These are phyloP conservation scores for Bondarzewia mesenterica DNA, from an alignment of 1,284 basidiomycete genomes.

Conservation along the genomic window DNA sequence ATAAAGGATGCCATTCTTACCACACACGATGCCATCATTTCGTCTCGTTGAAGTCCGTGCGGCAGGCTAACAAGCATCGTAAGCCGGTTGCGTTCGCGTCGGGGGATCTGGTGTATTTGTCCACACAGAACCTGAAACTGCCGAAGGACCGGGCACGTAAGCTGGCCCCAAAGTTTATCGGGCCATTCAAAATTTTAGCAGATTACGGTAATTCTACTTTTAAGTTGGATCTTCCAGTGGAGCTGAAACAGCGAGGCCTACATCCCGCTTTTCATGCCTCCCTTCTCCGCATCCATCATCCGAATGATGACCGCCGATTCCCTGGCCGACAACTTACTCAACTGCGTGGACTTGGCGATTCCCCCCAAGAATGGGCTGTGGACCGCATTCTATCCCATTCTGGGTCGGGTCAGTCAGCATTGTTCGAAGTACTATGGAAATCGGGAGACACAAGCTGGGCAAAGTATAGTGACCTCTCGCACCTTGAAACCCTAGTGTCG, in stretches of 20 bases:
- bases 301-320: slow-evolving; percentile 23
- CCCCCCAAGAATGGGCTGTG: slow-evolving; percentile 24
- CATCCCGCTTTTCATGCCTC: slow-evolving; percentile 24
- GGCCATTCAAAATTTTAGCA: slow-evolving; percentile 20
- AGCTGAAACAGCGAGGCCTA: slow-evolving; percentile 18
- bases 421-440: slow-evolving; percentile 26
- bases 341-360: slow-evolving; percentile 12
- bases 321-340: slow-evolving; percentile 16
- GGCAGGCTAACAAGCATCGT: slow-evolving; percentile 18
- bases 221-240: slow-evolving; percentile 18
- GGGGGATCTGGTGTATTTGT: slow-evolving; percentile 24
- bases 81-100: slow-evolving; percentile 10
- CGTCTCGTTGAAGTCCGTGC: slow-evolving; percentile 15
- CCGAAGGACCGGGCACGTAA: slow-evolving; percentile 25
- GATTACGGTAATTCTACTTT: slow-evolving; percentile 14
- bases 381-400: slow-evolving; percentile 22
- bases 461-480: slow-evolving; percentile 17
- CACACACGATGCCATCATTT: slow-evolving; percentile 20
- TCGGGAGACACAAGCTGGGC: slow-evolving; percentile 27
- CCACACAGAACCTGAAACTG: slow-evolving; percentile 25
- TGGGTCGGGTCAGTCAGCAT: slow-evolving; percentile 15
- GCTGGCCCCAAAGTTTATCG: slow-evolving; percentile 24
- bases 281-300: slow-evolving; percentile 18
- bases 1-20: slow-evolving; percentile 12
- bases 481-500: slow-evolving; percentile 8